phyloP scores from a whole-genome alignment of 2,329 filamentous ascomycete genomes.

The Apiospora malaysiana region DNA sequence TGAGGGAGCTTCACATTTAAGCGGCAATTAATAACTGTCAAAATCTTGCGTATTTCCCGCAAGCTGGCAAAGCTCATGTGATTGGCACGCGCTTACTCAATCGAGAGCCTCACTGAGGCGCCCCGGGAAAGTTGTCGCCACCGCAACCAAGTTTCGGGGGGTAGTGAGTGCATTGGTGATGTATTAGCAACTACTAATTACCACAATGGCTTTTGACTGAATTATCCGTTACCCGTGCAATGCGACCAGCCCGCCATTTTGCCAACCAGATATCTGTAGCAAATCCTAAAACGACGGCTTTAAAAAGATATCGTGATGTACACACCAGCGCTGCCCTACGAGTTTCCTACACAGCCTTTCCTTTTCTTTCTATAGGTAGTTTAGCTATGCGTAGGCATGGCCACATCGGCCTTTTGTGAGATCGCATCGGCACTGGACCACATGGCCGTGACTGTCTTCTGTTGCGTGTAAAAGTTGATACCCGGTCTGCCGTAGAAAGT shows the following conservation, averaged over 20 bases:
- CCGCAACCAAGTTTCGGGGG: background rate
- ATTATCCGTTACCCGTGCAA: background rate
- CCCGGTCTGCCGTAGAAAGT: conserved; percentile 96
- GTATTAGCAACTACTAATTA: conserved; percentile 3
- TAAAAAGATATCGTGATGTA: background rate
- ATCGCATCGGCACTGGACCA: conserved; percentile 89
- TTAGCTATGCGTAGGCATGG: conserved; percentile 73
- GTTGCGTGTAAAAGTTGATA: conserved; percentile 93
- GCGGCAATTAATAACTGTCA: background rate
- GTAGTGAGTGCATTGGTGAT: background rate
- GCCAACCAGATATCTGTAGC: background rate
- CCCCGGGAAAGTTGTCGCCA: background rate
- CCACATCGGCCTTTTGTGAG: conserved; percentile 81
- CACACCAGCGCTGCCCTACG: background rate
- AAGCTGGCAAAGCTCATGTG: background rate
- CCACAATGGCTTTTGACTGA: background rate
- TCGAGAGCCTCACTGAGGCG: background rate
- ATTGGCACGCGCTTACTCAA: conserved; percentile 7
- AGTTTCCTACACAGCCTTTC: background rate
- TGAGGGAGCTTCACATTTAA: background rate
- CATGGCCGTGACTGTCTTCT: conserved; percentile 94
- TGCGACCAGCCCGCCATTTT: too few relatives aligned
- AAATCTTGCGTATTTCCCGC: background rate
- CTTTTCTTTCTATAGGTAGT: conserved; percentile 1
- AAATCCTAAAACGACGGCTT: background rate